Conservation (phyloP, 495 filamentous ascomycete species). For the Podospora anserina region DNA sequence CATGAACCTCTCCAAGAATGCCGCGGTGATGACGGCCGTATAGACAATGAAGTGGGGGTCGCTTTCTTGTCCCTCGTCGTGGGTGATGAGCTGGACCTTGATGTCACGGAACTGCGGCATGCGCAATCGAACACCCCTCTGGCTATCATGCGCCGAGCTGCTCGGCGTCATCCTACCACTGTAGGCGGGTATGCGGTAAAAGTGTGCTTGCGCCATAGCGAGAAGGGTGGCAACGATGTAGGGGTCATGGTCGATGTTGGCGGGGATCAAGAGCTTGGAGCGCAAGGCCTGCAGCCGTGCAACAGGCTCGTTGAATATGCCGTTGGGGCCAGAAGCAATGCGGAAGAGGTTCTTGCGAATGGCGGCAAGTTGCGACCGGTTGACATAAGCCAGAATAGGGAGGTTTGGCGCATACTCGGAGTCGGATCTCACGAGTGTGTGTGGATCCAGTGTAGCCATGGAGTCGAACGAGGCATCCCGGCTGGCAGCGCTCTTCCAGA, state of each 20-base stretch:
- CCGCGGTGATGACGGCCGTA: conserved; percentile 37
- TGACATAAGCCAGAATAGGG: conserved; percentile 44
- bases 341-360: conserved; percentile 37
- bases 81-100: conserved; percentile 40
- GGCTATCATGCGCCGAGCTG: conserved; percentile 15
- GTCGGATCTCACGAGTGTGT: conserved; percentile 8
- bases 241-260: conserved; percentile 41
- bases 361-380: conserved; percentile 31
- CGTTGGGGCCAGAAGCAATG: conserved; percentile 27
- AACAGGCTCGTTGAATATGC: conserved; percentile 35
- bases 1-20: conserved; percentile 41
- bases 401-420: conserved; percentile 22
- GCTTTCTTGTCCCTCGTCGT: conserved; percentile 32
- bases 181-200: conserved; percentile 28
- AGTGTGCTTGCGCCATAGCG: conserved; percentile 46
- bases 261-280: conserved; percentile 38
- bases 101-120: conserved; percentile 34
- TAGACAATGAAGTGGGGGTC: conserved; percentile 43
- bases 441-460: conserved; percentile 29
- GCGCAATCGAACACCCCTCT: conserved; percentile 13
- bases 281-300: conserved; percentile 36
- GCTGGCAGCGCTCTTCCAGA: conserved; percentile 34
- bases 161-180: conserved; percentile 17
- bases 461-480: conserved; percentile 37
- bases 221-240: conserved; percentile 43